These are phyloP conservation scores for Dothideomycetes sp. DNA, from an alignment of 2,329 filamentous ascomycete species.

Conservation along the genomic window DNA sequence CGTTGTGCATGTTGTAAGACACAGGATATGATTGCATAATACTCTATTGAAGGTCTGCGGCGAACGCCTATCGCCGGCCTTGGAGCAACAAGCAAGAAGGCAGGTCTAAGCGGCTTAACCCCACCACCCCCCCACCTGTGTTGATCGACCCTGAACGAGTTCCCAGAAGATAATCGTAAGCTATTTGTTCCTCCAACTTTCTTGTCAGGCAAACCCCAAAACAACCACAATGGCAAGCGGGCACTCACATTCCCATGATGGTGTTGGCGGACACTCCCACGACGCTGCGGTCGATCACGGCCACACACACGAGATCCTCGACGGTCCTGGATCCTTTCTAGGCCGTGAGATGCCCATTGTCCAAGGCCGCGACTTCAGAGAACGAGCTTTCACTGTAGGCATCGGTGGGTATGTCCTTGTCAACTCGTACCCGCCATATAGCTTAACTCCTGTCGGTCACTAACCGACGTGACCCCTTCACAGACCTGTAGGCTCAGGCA, in stretches of 20 bases:
- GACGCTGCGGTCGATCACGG: conserved; percentile 60
- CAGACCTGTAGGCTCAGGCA: conserved; percentile 91
- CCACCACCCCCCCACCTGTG: no score
- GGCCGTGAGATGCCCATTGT: conserved; percentile 88
- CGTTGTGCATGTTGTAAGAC: no score
- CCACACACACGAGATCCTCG: conserved; percentile 90
- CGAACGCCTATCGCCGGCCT: no score
- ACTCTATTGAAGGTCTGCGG: no score
- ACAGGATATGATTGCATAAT: no score
- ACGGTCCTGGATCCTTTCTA: conserved; percentile 82
- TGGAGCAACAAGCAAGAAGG: no score
- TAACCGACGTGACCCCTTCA: not conserved
- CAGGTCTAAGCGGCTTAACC: no score
- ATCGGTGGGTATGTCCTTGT: conserved; percentile 70
- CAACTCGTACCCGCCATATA: not conserved
- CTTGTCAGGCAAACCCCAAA: not conserved
- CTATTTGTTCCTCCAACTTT: not conserved
- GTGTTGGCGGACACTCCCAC: conserved; percentile 29
- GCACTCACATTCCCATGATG: conserved; percentile 31
- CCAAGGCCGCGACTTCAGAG: conserved; percentile 76
- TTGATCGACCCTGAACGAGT: no score
- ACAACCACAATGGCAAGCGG: not conserved
- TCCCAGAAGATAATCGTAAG: no score
- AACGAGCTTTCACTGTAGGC: conserved; percentile 90
- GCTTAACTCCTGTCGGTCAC: not conserved